A percentile compares a stretch with the other conserved stretches of the same genome.
Evolutionary conservation across 148 eudicot genomes (phyloP).

Genomic region (Vaccinium corymbosum): DNA sequence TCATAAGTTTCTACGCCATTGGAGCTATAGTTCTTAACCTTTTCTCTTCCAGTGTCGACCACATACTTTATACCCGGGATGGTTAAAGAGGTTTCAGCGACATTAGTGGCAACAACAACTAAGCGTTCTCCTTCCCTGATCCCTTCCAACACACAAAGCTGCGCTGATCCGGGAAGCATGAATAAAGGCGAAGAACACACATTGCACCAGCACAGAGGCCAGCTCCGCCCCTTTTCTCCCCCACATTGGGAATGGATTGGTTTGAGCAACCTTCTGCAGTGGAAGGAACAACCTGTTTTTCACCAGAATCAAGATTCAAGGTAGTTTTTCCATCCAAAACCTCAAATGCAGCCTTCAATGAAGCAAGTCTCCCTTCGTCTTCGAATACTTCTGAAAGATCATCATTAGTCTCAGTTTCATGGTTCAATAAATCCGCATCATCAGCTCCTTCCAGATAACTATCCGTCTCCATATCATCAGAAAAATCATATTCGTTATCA

Average conservation of each 20-base stretch:
- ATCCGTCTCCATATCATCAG: conserved; percentile 43
- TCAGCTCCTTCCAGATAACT: conserved; percentile 53
- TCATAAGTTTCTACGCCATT: conserved; percentile 91
- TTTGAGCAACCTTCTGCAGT: conserved; percentile 23
- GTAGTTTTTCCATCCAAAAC: conserved; percentile 52
- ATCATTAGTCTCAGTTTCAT: conserved; percentile 25
- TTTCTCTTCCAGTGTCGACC: conserved; percentile 91
- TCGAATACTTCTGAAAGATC: conserved; percentile 27
- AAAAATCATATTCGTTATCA: conserved; percentile 44
- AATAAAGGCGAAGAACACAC: conserved; percentile 82
- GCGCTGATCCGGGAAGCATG: conserved; percentile 84
- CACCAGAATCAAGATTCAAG: conserved; percentile 22
- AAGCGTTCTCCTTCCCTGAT: conserved; percentile 70
- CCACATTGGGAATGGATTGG: conserved; percentile 11
- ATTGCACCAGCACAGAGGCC: conserved; percentile 46
- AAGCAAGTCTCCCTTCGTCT: conserved; percentile 36
- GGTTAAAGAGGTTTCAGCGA: conserved; percentile 94
- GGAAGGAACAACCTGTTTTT: conserved; percentile 16
- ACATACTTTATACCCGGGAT: conserved; percentile 93
- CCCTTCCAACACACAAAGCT: conserved; percentile 72
- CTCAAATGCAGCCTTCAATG: conserved; percentile 74
- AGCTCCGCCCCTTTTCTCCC: conserved; percentile 20
- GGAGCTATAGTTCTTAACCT: conserved; percentile 72
- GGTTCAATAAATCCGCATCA: conserved; percentile 31
- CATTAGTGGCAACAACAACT: conserved; percentile 91